Evolutionary conservation across 768 basidiomycete species (phyloP), one percentile per base, ranked within the genome.

Genomic region (Lyophyllum decastes): DNA sequence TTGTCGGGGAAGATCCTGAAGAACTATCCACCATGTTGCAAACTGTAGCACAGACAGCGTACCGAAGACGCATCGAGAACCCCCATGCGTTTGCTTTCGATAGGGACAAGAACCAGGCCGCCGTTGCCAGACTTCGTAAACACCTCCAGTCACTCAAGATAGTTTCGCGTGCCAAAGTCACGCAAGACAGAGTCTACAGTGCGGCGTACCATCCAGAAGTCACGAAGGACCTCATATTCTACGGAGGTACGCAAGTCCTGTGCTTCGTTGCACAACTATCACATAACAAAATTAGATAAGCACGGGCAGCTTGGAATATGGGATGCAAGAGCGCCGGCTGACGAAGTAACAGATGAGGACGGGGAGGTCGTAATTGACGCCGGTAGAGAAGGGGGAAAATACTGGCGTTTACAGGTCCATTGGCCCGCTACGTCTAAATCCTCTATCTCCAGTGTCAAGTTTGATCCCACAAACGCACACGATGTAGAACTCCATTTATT

Each of bases 341-440:
- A 90, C 27, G 90, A 91, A 63, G 76, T 75, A 1, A 76, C 75
- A 2, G 89, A 89, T 52, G 89, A 89, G 44, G 89, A 90, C 55
- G 84, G 71, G 0, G 81, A 84, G 49, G 73, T 76, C 22, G 55
- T 68, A 27, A 63, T 71, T 7, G 52, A 73, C 11, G 69, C 66
- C 21, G 79, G 82, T 35, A 64, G 68, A 30, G 87, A 88, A 69
- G 80, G 82, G n/a, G 92, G 92, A 3, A 87, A 83, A 69, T 87
- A 87, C 65, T 94, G 89, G 88, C 82, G 85, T 10, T 71, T 94
- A 49, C 92, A 94, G 66, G 74, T 80, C 21, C 92, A 94, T 62
- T 94, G 92, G 92, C 92, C 92, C 0, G 87, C 88, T 4, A 87
- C 86, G 0, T 76, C 89, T 16, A 85, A 86, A 62, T 93, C 91